These are phyloP conservation scores for Teratosphaeria destructans DNA, from an alignment of 2,329 filamentous ascomycete genomes.

Conservation along the genomic window DNA sequence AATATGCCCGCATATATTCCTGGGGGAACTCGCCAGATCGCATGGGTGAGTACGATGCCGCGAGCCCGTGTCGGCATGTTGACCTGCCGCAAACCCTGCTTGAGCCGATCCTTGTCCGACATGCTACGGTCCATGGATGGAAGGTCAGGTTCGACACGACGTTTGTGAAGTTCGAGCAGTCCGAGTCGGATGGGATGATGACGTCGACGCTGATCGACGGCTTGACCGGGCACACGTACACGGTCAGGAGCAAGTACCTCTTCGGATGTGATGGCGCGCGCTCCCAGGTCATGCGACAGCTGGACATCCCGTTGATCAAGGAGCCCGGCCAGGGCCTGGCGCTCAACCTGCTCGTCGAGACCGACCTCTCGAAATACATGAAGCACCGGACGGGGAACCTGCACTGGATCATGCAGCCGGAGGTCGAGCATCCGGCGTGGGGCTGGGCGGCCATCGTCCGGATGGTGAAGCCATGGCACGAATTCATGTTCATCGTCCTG, in stretches of 20 bases:
- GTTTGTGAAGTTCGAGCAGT: conserved; percentile 22
- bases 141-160: conserved; percentile 31
- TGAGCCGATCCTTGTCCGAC: conserved; percentile 32
- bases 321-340: conserved; percentile 37
- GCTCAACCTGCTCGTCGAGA: conserved; percentile 40
- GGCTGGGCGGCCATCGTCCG: conserved; percentile 42
- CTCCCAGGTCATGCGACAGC: conserved; percentile 36
- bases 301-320: conserved; percentile 37
- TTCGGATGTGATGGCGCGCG: conserved; percentile 49
- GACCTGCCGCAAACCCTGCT: conserved; percentile 36
- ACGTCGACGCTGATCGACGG: conserved; percentile 28
- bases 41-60: conserved; percentile 31
- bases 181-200: conserved; percentile 15
- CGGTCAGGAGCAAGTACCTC: conserved; percentile 44
- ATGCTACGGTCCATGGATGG: conserved; percentile 29
- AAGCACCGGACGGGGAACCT: conserved; percentile 46
- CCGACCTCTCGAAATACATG: conserved; percentile 42
- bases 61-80: conserved; percentile 32
- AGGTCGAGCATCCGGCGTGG: conserved; percentile 39
- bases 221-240: conserved; percentile 30
- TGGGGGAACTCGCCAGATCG: conserved; percentile 34
- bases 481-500: conserved; percentile 45
- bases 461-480: conserved; percentile 54
- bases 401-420: conserved; percentile 50
- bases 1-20: conserved; percentile 32